Conservation (phyloP, 1,284 basidiomycete species). For the Rugosomyces carneus region DNA sequence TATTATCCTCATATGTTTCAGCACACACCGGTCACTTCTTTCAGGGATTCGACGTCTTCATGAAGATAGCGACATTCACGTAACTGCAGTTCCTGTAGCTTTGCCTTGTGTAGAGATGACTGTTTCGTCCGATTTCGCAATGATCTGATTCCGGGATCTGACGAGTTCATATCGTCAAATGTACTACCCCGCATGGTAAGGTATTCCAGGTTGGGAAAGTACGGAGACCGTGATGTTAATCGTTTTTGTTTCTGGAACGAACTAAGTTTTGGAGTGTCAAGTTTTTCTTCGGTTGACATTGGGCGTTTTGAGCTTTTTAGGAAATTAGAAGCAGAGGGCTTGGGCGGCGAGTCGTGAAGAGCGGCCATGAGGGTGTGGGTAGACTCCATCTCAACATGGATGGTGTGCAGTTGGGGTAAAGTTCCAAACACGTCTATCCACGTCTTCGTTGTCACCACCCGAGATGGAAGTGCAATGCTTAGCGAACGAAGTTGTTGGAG, state of each 20-base stretch:
- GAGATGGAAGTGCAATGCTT: constrained; percentile 10
- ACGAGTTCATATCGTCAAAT: constrained; percentile 18
- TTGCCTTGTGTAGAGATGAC: constrained; percentile 23
- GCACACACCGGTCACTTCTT: no score
- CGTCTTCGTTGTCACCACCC: constrained; percentile 1
- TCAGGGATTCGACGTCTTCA: constrained; percentile 16
- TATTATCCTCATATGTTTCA: no score
- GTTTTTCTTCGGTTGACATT: constrained; percentile 6
- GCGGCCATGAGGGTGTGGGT: constrained; percentile 14
- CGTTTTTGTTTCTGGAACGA: constrained; percentile 7
- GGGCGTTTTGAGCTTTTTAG: constrained; percentile 9
- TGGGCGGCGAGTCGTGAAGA: constrained; percentile 11
- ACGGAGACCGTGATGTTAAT: constrained; percentile 17
- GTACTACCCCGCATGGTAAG: constrained; percentile 22
- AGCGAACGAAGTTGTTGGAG: constrained; percentile 17
- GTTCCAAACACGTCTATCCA: constrained; percentile 17
- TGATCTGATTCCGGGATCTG: constrained; percentile 15
- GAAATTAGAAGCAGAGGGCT: background rate
- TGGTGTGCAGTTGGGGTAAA: constrained; percentile 15
- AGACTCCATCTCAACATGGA: constrained; percentile 15
- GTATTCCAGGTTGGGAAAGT: constrained; percentile 26
- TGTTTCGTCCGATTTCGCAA: constrained; percentile 23
- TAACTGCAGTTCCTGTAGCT: constrained; percentile 22
- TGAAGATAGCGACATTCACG: constrained; percentile 20
- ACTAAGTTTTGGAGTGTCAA: constrained; percentile 5